Evolutionary conservation across 768 basidiomycete genomes (phyloP).

Genomic region (Boletus rubroflammeus): DNA sequence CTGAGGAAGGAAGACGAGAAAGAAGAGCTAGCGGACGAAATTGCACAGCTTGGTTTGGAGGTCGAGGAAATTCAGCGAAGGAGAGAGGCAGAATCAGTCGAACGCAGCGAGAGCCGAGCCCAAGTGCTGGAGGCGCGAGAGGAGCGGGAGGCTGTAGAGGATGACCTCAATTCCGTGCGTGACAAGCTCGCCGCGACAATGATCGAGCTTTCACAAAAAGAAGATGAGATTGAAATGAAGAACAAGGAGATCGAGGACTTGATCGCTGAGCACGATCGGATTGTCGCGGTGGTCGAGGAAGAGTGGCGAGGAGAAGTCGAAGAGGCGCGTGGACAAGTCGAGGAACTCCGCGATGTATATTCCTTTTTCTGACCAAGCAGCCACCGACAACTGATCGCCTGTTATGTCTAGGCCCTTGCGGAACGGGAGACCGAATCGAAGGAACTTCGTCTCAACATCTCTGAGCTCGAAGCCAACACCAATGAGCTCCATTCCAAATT

Average conservation of each 20-base stretch:
- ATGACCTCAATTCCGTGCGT: slow-evolving; percentile 65
- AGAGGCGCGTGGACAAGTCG: slow-evolving; percentile 71
- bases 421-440: slow-evolving; percentile 80
- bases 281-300: slow-evolving; percentile 70
- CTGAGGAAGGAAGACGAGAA: slow-evolving; percentile 64
- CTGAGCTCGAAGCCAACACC: slow-evolving; percentile 71
- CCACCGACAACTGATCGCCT: not conserved
- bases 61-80: slow-evolving; percentile 63
- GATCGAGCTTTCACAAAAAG: slow-evolving; percentile 82
- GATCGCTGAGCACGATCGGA: slow-evolving; percentile 66
- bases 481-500: slow-evolving; percentile 71
- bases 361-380: not conserved
- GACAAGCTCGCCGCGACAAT: slow-evolving; percentile 77
- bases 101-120: slow-evolving; percentile 71
- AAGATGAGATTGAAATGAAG: slow-evolving; percentile 82
- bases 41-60: slow-evolving; percentile 60
- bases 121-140: slow-evolving; percentile 69
- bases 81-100: slow-evolving; percentile 58
- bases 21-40: slow-evolving; percentile 63
- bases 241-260: slow-evolving; percentile 76
- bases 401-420: slow-evolving; percentile 52
- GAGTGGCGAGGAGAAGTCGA: slow-evolving; percentile 90
- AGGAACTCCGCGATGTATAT: slow-evolving; percentile 73
- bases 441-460: slow-evolving; percentile 66
- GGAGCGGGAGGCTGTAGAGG: slow-evolving; percentile 75